Conservation (phyloP, 2,329 filamentous ascomycete species). For the Sarocladium strictum region DNA sequence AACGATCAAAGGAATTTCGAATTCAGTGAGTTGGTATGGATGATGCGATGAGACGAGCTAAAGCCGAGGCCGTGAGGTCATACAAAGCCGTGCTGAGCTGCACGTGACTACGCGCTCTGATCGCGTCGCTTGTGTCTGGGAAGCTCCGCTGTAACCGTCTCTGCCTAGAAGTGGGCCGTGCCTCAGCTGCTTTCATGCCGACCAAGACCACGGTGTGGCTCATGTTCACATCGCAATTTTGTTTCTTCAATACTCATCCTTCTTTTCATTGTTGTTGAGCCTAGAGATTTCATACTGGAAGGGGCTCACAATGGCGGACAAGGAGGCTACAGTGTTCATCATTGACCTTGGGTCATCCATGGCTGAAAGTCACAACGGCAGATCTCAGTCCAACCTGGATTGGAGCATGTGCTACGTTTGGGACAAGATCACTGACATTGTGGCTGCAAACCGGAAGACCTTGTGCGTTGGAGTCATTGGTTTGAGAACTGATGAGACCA, state of each 20-base stretch:
- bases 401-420: slow-evolving; percentile 90
- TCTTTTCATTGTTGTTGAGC: not conserved
- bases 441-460: slow-evolving; percentile 60
- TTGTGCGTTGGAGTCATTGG: slow-evolving; percentile 75
- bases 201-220: not conserved
- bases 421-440: slow-evolving; percentile 75
- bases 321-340: slow-evolving; percentile 90
- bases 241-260: not conserved
- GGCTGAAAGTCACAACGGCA: slow-evolving; percentile 63
- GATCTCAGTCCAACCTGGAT: slow-evolving; percentile 74
- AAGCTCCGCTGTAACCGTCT: slow-evolving; percentile 2
- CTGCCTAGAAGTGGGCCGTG: slow-evolving; percentile 7
- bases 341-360: slow-evolving; percentile 86
- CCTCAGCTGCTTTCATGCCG: slow-evolving; percentile 1
- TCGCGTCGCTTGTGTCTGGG: not conserved
- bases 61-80: slow-evolving; percentile 4
- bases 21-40: no score
- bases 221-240: not conserved
- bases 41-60: not conserved
- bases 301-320: slow-evolving; percentile 70
- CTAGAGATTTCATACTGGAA: not conserved
- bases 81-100: not conserved
- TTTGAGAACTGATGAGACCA: slow-evolving; percentile 71
- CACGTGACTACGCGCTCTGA: slow-evolving; percentile 5
- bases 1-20: not conserved